Base-by-base conservation (phyloP, 208 protist genomes). In the Acanthamoeba royreba region DNA sequence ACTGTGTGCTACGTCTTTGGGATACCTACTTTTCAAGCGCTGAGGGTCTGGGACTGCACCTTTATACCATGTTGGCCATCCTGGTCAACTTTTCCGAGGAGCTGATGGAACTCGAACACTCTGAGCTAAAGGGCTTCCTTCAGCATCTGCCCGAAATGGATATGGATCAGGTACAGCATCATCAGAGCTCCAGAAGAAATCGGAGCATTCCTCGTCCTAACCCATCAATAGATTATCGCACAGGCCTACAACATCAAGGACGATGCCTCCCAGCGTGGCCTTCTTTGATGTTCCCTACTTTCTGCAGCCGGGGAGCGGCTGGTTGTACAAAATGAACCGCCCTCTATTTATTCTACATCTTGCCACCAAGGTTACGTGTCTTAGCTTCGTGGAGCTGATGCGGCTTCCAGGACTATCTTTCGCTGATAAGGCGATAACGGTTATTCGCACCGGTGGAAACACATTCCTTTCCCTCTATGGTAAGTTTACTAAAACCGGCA, bases 221-320 rank as follows among this genome's bases (percentile, higher is more conserved):
- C 3, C 31, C 46, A 38, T 35, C 1, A n/a, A 4, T 33, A 87
- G 77, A 95, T 96, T 25, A 96, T 96, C 1, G 85, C 92, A 43
- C 92, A 96, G 55, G 94, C 94, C 5, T 94, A 95, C 83, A 96
- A 93, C 40, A 96, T 96, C 2, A 92, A 79, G 69, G 94, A 96
- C 63, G 94, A 96, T 35, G 63, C 63, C 4, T 42, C 63, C 33
- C 63, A 74, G 35, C 63, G 63, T 35, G 63, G 63, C 15, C 63
- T 74, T 28, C 63, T 74, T 38, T 74, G 63, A 74, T 7, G 3
- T 63, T 17, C 49, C 19, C 49, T n/a, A n/a, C n/a, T n/a, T n/a
- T n/a, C n/a, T n/a, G n/a, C n/a, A n/a, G n/a, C n/a, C n/a, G n/a
- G n/a, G n/a, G n/a, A n/a, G n/a, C n/a, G n/a, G n/a, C n/a, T n/a